Conservation (phyloP, 495 filamentous ascomycete genomes). For the Penicillium salamii region DNA sequence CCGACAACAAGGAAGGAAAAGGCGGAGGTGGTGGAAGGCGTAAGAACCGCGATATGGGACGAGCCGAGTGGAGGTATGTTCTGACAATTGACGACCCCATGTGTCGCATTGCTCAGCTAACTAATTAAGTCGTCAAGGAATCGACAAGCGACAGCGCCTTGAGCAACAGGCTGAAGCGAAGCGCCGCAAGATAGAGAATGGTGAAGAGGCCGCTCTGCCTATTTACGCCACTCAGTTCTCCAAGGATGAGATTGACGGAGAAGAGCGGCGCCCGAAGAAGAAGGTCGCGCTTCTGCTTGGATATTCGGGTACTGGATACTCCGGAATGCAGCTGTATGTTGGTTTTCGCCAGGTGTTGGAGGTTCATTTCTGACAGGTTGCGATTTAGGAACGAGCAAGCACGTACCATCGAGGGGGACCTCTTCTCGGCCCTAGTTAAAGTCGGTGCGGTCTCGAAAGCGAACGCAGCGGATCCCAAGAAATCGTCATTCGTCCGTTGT, state of each 20-base stretch:
- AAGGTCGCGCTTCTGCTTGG: constrained; percentile 95
- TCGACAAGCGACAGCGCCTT: constrained; percentile 65
- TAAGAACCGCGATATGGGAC: constrained; percentile 66
- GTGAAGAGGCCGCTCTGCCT: constrained; percentile 35
- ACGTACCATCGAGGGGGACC: constrained; percentile 95
- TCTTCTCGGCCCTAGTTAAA: constrained; percentile 85
- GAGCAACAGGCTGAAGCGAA: constrained; percentile 56
- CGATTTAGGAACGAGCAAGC: constrained; percentile 54
- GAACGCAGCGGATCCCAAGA: constrained; percentile 94
- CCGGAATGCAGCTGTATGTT: constrained; percentile 81
- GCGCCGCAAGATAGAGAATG: constrained; percentile 53
- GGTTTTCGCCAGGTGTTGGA: neutral
- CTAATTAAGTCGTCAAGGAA: constrained; percentile 56
- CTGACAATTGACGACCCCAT: neutral
- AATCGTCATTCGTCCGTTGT: constrained; percentile 89
- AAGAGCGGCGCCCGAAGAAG: constrained; percentile 83
- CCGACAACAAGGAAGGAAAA: constrained; percentile 40
- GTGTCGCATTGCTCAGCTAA: constrained; percentile 46
- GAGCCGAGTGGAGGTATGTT: constrained; percentile 62
- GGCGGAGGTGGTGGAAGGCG: constrained; percentile 40
- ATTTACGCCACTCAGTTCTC: constrained; percentile 59
- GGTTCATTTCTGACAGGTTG: neutral
- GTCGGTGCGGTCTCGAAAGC: constrained; percentile 93
- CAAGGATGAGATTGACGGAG: constrained; percentile 76
- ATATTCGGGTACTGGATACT: constrained; percentile 96